A percentile compares a stretch with the other conserved stretches of the same genome.
phyloP scores from a whole-genome alignment of 1,284 basidiomycete species.

The Naganishia liquefaciens region DNA sequence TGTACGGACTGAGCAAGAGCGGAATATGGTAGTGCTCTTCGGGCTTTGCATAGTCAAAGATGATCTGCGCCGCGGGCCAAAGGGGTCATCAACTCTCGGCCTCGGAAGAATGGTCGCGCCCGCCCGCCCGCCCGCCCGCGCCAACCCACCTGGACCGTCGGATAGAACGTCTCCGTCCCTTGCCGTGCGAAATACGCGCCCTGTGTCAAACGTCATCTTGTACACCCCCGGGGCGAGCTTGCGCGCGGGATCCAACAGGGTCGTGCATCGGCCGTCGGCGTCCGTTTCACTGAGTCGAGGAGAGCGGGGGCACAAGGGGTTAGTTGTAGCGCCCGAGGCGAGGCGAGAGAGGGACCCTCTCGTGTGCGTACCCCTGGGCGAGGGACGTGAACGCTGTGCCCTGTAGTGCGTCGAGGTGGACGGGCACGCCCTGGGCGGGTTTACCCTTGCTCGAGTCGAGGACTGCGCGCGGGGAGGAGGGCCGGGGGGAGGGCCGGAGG shows the following conservation, averaged over 20 bases:
- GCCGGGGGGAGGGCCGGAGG: background rate
- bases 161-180: slow-evolving; percentile 74
- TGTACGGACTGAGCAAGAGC: slow-evolving; percentile 84
- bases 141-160: slow-evolving; percentile 75
- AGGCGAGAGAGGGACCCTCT: background rate
- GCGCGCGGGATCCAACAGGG: slow-evolving; percentile 62
- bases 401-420: slow-evolving; percentile 57
- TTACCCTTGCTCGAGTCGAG: slow-evolving; percentile 80
- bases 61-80: slow-evolving; percentile 60
- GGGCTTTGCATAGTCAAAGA: slow-evolving; percentile 68
- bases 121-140: no score
- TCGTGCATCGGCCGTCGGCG: slow-evolving; percentile 74
- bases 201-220: slow-evolving; percentile 81
- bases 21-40: slow-evolving; percentile 87
- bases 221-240: slow-evolving; percentile 65
- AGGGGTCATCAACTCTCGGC: no score
- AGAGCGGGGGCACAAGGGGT: no score
- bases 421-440: slow-evolving; percentile 69
- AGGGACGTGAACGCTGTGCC: slow-evolving; percentile 59
- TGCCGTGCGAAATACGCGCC: slow-evolving; percentile 73
- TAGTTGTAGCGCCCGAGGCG: no score
- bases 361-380: slow-evolving; percentile 61
- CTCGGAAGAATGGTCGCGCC: no score
- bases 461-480: slow-evolving; percentile 57
- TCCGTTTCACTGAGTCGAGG: slow-evolving; percentile 65